Percentiles rank a stretch among this genome's conserved stretches.
phyloP scores from a whole-genome alignment of 1,284 basidiomycete genomes.

The Ceratobasidium sp. region DNA sequence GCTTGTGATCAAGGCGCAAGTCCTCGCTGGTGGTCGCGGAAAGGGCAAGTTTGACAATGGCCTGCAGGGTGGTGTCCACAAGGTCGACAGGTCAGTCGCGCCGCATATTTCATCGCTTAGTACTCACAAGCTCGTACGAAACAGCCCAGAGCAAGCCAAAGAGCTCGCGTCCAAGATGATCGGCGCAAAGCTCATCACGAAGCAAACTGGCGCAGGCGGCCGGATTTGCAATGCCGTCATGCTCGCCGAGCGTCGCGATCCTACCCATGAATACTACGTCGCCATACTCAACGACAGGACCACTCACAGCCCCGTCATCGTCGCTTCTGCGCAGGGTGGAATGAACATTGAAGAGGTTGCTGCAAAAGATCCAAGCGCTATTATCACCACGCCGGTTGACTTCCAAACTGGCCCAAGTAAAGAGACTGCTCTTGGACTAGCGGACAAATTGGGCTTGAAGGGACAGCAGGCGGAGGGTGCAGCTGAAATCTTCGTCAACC shows the following conservation, averaged over 20 bases:
- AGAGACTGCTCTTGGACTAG: constrained; percentile 80
- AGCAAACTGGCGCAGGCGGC: constrained; percentile 95
- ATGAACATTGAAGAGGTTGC: constrained; percentile 99
- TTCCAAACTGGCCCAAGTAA: constrained; percentile 87
- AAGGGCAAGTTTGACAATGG: constrained; percentile 98
- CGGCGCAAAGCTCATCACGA: constrained; percentile 96
- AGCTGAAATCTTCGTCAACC: constrained; percentile 93
- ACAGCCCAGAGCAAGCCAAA: constrained; percentile 88
- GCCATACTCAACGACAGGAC: constrained; percentile 97
- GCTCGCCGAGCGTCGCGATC: constrained; percentile 95
- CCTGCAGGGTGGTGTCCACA: constrained; percentile 97
- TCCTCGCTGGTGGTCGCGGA: constrained; percentile 97
- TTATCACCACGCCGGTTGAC: constrained; percentile 95
- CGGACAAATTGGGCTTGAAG: constrained; percentile 93
- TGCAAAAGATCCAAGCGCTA: constrained; percentile 94
- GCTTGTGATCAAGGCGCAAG: constrained; percentile 98
- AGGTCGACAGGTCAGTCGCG: constrained; percentile 84
- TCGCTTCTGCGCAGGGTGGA: constrained; percentile 93
- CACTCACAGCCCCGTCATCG: constrained; percentile 90
- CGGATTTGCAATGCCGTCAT: constrained; percentile 98
- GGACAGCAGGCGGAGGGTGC: constrained; percentile 82
- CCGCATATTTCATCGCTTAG: neutral
- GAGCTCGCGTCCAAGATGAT: constrained; percentile 95
- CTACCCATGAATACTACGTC: constrained; percentile 98
- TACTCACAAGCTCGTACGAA: constrained; percentile 4